A percentile compares a stretch with the other conserved stretches of the same genome.
Evolutionary conservation across 805 yeast genomes (phyloP).

Genomic region (Huiozyma naganishii): DNA sequence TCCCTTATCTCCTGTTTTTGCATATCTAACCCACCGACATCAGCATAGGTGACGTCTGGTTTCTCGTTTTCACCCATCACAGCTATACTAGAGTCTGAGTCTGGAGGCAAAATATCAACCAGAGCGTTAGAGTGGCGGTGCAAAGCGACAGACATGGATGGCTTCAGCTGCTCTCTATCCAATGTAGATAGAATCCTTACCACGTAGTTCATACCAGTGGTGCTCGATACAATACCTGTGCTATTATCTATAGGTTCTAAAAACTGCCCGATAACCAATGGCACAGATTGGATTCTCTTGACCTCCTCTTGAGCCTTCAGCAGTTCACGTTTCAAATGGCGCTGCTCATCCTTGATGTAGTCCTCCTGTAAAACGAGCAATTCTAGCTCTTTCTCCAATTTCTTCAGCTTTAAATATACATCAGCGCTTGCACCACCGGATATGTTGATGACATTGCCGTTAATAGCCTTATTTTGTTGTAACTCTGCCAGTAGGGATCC

Average conservation of each 20-base stretch:
- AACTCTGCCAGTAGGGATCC: constrained; percentile 24
- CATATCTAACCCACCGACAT: constrained; percentile 98
- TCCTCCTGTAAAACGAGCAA: constrained; percentile 83
- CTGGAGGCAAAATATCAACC: constrained; percentile 96
- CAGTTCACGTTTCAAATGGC: constrained; percentile 87
- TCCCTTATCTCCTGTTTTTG: constrained; percentile 98
- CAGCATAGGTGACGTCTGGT: constrained; percentile 89
- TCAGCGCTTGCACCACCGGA: constrained; percentile 36
- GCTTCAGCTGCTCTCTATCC: constrained; percentile 88
- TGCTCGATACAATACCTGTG: constrained; percentile 92
- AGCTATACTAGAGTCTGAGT: constrained; percentile 93
- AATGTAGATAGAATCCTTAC: constrained; percentile 90
- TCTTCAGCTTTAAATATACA: constrained; percentile 75
- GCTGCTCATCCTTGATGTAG: constrained; percentile 95
- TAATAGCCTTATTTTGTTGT: constrained; percentile 11
- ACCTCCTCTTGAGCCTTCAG: constrained; percentile 98
- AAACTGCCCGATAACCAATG: constrained; percentile 95
- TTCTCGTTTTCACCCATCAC: constrained; percentile 90
- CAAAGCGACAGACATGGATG: constrained; percentile 90
- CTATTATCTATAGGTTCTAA: constrained; percentile 94
- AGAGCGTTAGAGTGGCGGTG: constrained; percentile 98
- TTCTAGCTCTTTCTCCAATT: constrained; percentile 82
- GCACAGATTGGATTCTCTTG: constrained; percentile 93
- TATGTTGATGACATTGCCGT: not conserved
- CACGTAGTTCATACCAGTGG: constrained; percentile 95